A percentile compares a stretch with the other conserved stretches of the same genome.
These are phyloP conservation scores for Onygenales sp. DNA, from an alignment of 2,329 filamentous ascomycete species.

Conservation along the genomic window DNA sequence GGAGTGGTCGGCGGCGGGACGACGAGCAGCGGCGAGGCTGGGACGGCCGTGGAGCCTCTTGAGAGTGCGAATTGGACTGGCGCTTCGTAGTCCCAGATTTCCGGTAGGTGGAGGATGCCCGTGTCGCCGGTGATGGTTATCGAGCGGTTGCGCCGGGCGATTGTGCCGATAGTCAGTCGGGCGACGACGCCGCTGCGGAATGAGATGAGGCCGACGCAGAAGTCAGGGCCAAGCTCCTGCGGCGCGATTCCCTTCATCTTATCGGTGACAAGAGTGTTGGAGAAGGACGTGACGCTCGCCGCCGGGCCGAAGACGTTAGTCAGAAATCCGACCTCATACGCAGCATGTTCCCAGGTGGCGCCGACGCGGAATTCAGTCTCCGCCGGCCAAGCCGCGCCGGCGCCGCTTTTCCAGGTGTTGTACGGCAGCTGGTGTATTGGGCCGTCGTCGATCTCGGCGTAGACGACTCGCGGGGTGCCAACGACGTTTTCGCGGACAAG, in stretches of 20 bases:
- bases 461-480: neutral
- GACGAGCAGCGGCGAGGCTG: neutral
- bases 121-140: neutral
- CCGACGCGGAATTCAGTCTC: neutral
- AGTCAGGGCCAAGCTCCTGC: neutral
- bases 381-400: neutral
- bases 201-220: neutral
- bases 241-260: neutral
- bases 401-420: neutral
- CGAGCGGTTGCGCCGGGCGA: neutral
- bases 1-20: neutral
- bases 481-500: neutral
- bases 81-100: neutral
- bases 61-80: neutral
- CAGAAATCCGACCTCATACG: neutral
- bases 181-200: neutral
- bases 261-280: neutral
- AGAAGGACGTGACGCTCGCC: neutral
- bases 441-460: neutral
- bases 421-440: neutral
- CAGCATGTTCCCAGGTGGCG: neutral
- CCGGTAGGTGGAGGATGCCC: neutral
- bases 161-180: neutral
- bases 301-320: neutral
- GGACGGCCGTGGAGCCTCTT: neutral